Evolutionary conservation across 805 yeast species (phyloP).

Genomic region (Saccharomycopsis sp.): DNA sequence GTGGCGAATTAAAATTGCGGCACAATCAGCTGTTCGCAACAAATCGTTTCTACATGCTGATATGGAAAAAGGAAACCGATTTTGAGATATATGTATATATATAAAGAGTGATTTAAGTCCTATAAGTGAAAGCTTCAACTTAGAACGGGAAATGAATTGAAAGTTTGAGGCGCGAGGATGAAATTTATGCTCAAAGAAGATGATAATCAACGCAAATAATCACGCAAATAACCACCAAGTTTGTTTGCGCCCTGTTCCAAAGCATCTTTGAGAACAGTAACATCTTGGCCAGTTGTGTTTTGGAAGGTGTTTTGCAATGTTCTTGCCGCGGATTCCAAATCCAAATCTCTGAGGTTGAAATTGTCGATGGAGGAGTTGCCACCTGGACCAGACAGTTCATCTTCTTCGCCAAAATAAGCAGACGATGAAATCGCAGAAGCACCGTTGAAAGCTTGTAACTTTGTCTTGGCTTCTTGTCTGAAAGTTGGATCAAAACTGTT

Average conservation of each 20-base stretch:
- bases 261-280: conserved; percentile 82
- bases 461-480: conserved; percentile 71
- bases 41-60: no score
- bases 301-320: conserved; percentile 61
- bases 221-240: conserved; percentile 77
- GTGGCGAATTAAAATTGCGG: no score
- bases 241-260: conserved; percentile 91
- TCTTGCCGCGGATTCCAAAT: conserved; percentile 50
- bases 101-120: no score
- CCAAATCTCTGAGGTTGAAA: conserved; percentile 29
- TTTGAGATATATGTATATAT: no score
- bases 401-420: conserved; percentile 84
- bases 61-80: no score
- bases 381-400: conserved; percentile 29
- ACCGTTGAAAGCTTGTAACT: conserved; percentile 72
- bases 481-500: conserved; percentile 72
- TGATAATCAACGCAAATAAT: conserved; percentile 55
- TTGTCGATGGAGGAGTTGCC: conserved; percentile 26
- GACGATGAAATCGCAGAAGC: conserved; percentile 89
- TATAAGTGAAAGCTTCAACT: no score
- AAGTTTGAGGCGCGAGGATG: no score
- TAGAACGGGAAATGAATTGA: no score
- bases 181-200: no score
- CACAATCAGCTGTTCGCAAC: no score
- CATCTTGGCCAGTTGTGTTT: conserved; percentile 78